These are phyloP conservation scores for Inonotus obliquus DNA, from an alignment of 1,284 basidiomycete genomes.

Conservation along the genomic window DNA sequence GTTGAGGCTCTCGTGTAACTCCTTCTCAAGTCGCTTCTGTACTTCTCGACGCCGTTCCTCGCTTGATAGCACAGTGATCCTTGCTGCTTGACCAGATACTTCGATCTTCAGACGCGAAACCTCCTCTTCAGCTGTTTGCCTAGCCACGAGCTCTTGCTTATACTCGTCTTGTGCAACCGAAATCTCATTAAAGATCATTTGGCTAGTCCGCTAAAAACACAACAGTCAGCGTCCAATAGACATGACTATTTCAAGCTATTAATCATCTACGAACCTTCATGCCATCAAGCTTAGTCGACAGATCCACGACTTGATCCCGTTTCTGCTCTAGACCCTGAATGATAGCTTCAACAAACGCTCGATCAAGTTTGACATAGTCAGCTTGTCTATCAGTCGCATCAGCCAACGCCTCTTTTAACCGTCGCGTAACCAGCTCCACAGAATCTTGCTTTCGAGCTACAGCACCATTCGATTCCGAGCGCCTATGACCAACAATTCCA, in stretches of 20 bases:
- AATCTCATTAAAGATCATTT: constrained; percentile 88
- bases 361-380: constrained; percentile 69
- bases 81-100: constrained; percentile 85
- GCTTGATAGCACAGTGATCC: constrained; percentile 77
- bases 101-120: constrained; percentile 81
- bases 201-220: constrained; percentile 66
- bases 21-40: constrained; percentile 74
- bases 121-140: constrained; percentile 89
- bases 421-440: constrained; percentile 41
- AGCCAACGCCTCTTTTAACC: constrained; percentile 57
- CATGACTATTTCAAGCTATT: constrained; percentile 6
- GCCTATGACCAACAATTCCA: constrained; percentile 1
- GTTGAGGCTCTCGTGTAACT: constrained; percentile 73
- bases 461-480: constrained; percentile 9
- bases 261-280: constrained; percentile 63
- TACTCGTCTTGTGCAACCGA: constrained; percentile 92
- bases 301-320: constrained; percentile 55
- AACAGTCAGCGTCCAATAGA: neutral
- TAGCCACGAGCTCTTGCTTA: constrained; percentile 81
- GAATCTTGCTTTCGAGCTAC: constrained; percentile 31
- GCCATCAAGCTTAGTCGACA: constrained; percentile 79
- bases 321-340: constrained; percentile 66
- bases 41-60: constrained; percentile 75
- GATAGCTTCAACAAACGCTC: constrained; percentile 70
- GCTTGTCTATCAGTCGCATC: constrained; percentile 61